A percentile compares a stretch with the other conserved stretches of the same genome.
Conservation (phyloP, 208 protist species). For the Wallacemonas sp. region DNA sequence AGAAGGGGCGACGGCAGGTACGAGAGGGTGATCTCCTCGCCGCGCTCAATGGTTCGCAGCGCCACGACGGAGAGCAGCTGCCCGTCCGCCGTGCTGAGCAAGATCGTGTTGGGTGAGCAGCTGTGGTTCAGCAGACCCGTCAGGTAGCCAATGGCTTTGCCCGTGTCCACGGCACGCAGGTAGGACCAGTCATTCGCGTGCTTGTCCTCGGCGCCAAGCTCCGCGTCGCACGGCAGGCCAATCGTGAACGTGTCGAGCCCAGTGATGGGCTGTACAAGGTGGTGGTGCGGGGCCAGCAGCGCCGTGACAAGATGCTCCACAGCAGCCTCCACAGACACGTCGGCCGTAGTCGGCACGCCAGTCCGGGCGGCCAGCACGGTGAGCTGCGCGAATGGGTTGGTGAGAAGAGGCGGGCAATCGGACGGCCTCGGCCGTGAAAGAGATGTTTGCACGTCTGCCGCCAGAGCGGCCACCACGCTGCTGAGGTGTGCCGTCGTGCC, state of each 20-base stretch:
- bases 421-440: too few species aligned
- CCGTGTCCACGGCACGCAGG: background rate
- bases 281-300: background rate
- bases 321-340: background rate
- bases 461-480: too few species aligned
- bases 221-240: slow-evolving; percentile 22
- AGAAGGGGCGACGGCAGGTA: slow-evolving; percentile 53
- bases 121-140: slow-evolving; percentile 60
- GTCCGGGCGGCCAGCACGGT: background rate
- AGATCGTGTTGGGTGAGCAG: slow-evolving; percentile 62
- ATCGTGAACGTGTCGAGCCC: slow-evolving; percentile 22
- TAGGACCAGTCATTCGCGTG: slow-evolving; percentile 25
- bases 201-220: slow-evolving; percentile 8
- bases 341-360: background rate
- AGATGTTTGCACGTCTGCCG: too few species aligned
- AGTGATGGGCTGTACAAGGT: slow-evolving; percentile 5
- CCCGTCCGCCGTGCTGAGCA: slow-evolving; percentile 14
- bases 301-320: background rate
- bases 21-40: slow-evolving; percentile 74
- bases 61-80: slow-evolving; percentile 29
- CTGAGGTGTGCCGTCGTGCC: background rate
- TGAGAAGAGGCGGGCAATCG: background rate
- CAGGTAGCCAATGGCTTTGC: slow-evolving; percentile 33
- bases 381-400: background rate
- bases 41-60: slow-evolving; percentile 52